phyloP scores from a whole-genome alignment of 805 yeast species.

The Yamadazyma sp. region DNA sequence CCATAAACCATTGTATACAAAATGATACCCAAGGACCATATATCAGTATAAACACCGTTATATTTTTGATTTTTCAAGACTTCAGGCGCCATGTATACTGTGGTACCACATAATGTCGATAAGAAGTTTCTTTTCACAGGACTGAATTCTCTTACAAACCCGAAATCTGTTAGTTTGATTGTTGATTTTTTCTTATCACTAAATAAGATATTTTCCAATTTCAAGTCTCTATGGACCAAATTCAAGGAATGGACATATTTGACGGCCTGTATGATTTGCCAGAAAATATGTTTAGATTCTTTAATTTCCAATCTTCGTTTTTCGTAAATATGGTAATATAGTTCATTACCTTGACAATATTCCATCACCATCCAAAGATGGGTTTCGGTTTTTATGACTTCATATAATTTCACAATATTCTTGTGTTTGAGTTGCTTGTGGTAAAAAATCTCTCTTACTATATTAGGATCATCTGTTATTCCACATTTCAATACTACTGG shows the following conservation, averaged over 20 bases:
- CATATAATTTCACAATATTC: slow-evolving; percentile 80
- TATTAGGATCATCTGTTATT: slow-evolving; percentile 70
- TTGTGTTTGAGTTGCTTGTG: slow-evolving; percentile 82
- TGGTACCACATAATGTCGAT: slow-evolving; percentile 89
- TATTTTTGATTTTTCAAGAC: slow-evolving; percentile 65
- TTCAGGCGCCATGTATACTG: slow-evolving; percentile 97
- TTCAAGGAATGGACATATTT: slow-evolving; percentile 74
- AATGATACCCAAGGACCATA: slow-evolving; percentile 91
- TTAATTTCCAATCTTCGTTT: slow-evolving; percentile 48
- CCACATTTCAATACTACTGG: slow-evolving; percentile 83
- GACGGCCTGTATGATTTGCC: slow-evolving; percentile 64
- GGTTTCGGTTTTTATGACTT: slow-evolving; percentile 76
- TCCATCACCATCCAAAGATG: slow-evolving; percentile 86
- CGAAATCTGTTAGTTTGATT: slow-evolving; percentile 86
- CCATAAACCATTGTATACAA: slow-evolving; percentile 82
- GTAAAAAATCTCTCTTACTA: slow-evolving; percentile 87
- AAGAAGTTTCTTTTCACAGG: slow-evolving; percentile 47
- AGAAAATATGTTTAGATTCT: slow-evolving; percentile 53
- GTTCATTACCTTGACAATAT: slow-evolving; percentile 79
- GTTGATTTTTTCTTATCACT: slow-evolving; percentile 50
- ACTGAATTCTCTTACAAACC: slow-evolving; percentile 78
- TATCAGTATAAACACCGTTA: slow-evolving; percentile 77
- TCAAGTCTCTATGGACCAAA: slow-evolving; percentile 81
- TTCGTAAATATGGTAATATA: slow-evolving; percentile 63
- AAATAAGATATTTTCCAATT: slow-evolving; percentile 72